Percentiles rank a stretch among this genome's conserved stretches.
Conservation (phyloP, 805 yeast species). For the Teunomyces kruisii region DNA sequence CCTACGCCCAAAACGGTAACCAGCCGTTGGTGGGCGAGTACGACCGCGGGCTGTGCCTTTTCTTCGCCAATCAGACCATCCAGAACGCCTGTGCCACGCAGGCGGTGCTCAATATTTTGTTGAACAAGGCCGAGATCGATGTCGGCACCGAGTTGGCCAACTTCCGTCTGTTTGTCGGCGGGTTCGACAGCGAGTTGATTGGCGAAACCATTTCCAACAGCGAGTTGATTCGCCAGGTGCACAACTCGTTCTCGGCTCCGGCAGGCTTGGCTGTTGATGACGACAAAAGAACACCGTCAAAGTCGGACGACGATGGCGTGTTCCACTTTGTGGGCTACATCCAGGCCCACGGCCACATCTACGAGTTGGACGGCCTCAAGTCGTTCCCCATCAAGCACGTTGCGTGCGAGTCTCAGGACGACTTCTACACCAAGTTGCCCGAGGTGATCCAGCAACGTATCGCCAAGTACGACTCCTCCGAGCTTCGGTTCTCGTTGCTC, state of each 20-base stretch:
- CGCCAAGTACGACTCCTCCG: conserved; percentile 42
- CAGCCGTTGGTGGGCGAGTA: conserved; percentile 47
- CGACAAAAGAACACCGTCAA: conserved; percentile 20
- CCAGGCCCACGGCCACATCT: conserved; percentile 42
- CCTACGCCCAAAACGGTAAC: conserved; percentile 24
- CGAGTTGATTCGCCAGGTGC: conserved; percentile 53
- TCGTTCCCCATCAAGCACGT: conserved; percentile 53
- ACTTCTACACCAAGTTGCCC: conserved; percentile 43
- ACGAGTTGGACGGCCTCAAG: conserved; percentile 65
- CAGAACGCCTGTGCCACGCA: conserved; percentile 76
- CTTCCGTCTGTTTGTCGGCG: conserved; percentile 49
- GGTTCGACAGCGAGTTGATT: conserved; percentile 54
- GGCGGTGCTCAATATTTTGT: conserved; percentile 58
- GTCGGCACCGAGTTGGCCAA: conserved; percentile 50
- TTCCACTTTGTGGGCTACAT: conserved; percentile 64
- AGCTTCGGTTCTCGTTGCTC: conserved; percentile 55
- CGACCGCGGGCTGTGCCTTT: conserved; percentile 40
- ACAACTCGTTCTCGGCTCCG: conserved; percentile 63
- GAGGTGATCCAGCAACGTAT: conserved; percentile 48
- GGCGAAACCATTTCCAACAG: conserved; percentile 65
- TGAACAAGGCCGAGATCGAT: conserved; percentile 43
- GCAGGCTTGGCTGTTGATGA: conserved; percentile 54
- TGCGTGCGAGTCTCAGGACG: conserved; percentile 37
- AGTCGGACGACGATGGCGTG: conserved; percentile 44
- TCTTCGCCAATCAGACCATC: conserved; percentile 63